phyloP scores from a whole-genome alignment of 148 eudicot genomes.

The Rhododendron mucronatum region DNA sequence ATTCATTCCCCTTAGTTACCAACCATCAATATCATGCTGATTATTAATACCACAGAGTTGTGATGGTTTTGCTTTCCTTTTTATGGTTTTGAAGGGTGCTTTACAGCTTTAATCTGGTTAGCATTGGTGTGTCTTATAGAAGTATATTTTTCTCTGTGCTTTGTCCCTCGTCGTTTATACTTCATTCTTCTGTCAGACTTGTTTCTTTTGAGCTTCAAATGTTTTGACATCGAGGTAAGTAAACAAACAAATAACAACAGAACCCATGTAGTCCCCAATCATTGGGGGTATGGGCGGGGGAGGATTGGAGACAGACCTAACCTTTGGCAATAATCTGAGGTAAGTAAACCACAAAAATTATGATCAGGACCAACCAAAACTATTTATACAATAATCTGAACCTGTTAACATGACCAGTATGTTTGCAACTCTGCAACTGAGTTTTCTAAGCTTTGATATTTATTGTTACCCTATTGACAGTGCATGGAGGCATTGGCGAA shows the following conservation, averaged over 20 bases:
- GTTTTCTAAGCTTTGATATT: background rate
- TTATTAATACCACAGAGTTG: background rate
- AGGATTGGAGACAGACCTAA: too few relatives aligned
- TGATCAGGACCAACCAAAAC: background rate
- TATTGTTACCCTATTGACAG: conserved; percentile 28
- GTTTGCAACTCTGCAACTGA: background rate
- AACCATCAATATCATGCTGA: background rate
- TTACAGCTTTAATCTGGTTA: background rate
- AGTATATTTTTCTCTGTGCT: background rate
- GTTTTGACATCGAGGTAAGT: background rate
- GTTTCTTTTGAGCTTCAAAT: background rate
- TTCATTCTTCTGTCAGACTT: background rate
- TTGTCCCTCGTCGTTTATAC: background rate
- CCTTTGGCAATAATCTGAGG: too few relatives aligned
- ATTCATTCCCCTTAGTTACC: background rate
- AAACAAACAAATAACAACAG: background rate
- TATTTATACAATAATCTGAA: background rate
- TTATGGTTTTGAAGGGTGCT: background rate
- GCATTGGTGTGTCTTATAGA: background rate
- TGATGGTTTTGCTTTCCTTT: background rate
- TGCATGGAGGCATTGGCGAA: conserved; percentile 97
- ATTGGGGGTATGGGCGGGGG: too few relatives aligned
- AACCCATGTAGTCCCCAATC: too few relatives aligned
- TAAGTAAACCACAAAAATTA: background rate
- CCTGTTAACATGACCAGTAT: background rate